A percentile compares a stretch with the other conserved stretches of the same genome.
Evolutionary conservation across 2,329 filamentous ascomycete genomes (phyloP).

Genomic region (Pseudogymnoascus sp.): DNA sequence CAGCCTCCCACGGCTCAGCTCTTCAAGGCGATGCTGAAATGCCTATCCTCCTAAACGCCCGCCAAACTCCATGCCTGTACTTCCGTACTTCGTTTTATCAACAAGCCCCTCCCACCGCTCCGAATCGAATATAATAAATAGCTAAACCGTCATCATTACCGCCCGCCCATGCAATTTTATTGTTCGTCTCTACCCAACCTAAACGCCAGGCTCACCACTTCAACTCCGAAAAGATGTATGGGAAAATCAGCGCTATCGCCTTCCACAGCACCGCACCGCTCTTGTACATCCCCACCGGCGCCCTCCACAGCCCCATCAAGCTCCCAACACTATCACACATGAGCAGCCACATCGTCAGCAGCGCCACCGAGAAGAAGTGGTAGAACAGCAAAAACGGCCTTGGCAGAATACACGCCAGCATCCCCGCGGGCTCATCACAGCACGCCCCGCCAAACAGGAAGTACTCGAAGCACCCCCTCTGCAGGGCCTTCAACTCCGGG

Average conservation of each 20-base stretch:
- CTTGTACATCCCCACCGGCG: constrained; percentile 58
- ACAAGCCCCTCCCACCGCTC: too few relatives aligned
- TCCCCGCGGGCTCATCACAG: constrained; percentile 68
- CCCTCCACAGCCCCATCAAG: constrained; percentile 43
- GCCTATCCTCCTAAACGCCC: too few relatives aligned
- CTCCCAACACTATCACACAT: constrained; percentile 38
- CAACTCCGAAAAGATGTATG: constrained; percentile 67
- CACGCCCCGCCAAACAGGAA: constrained; percentile 68
- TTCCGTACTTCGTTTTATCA: too few relatives aligned
- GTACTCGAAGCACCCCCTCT: constrained; percentile 86
- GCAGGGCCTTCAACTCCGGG: constrained; percentile 66
- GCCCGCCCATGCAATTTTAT: not conserved
- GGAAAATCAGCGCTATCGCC: constrained; percentile 73
- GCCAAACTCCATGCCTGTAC: too few relatives aligned
- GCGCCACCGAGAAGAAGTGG: constrained; percentile 92
- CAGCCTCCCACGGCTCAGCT: too few relatives aligned
- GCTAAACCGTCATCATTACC: not conserved
- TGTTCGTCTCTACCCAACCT: not conserved
- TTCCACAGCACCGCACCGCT: constrained; percentile 67
- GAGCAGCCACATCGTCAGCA: constrained; percentile 70
- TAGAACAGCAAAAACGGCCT: constrained; percentile 71
- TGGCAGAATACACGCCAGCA: constrained; percentile 74
- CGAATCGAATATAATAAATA: too few relatives aligned
- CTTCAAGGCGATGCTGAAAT: too few relatives aligned
- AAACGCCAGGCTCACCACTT: constrained; percentile 21